Base-by-base conservation (phyloP, 129 eudicot species). In the Cynara cardunculus region DNA sequence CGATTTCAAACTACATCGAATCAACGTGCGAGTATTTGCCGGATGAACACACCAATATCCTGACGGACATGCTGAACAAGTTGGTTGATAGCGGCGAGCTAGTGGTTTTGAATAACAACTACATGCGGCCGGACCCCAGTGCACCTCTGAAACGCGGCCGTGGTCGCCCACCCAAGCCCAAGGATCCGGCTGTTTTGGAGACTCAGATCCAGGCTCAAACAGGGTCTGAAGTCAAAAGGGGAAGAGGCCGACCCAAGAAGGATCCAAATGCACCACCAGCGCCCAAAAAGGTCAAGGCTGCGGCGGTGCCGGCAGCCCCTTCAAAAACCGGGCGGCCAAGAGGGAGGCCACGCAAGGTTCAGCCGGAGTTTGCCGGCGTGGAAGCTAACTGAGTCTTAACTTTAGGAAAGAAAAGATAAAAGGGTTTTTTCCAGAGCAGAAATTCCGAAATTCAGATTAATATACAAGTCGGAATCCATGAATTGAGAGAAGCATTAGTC, bases 141-240 rank as follows among this genome's bases (percentile, higher is more conserved):
- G 78, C 80, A 0, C 89, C 95, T 0, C 82, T 84, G 0, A 85
- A 87, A 28, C 89, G 97, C 19, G 98, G 98, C 11, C 94, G 98
- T 13, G 98, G 98, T 1, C 92, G 98, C 8, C 98, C 98, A 4
- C 97, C 98, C 0, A 93, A 91, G 87, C 82, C 84, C 13, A 91
- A 88, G 85, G 88, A 76, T 26, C 79, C 90, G 0, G n/a, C 85
- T 18, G 82, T 71, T 5, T 26, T 73, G 3, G 86, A 77, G 7
- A 27, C 31, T 1, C 72, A 6, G 32, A 66, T 27, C 2, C 83
- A 22, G n/a, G 59, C 59, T 21, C 62, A 32, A 11, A 25, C 46
- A 3, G 35, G 88, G 67, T 39, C 87, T 71, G 77, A 74, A 85
- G 68, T 61, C 12, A 83, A 83, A 26, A 87, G 90, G 71, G 87